Evolutionary conservation across 768 basidiomycete genomes (phyloP), one percentile per base, ranked within the genome.

Genomic region (Mycena maculata): DNA sequence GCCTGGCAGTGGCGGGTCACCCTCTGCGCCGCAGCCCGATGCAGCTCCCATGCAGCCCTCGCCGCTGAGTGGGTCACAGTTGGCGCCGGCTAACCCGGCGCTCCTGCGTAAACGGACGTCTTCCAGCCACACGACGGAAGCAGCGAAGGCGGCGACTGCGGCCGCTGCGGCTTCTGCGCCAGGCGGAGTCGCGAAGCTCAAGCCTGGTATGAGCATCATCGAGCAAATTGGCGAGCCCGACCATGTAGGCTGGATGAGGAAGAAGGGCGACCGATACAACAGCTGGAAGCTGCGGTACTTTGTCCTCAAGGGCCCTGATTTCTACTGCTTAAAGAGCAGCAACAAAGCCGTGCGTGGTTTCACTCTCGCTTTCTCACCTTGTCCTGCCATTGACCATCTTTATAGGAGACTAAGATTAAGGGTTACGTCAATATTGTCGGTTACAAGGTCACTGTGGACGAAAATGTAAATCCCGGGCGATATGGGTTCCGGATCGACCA

Each of bases 401-500:
- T n/a, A 27, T 71, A 96, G 92, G 96, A 98, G 81, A 93, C 91
- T 30, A 92, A 93, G 73, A 93, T 98, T 78, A 99, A 99, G 81
- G 97, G 94, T n/a, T 96, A 96, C 72, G 88, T 99, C 75, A 91
- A 98, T 72, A 89, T 98, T 50, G 79, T 86, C 28, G 97, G 98
- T 0, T 97, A 98, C 83, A 95, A 92, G 74, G 93, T 99, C 59
- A 87, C 96, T 42, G 90, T 94, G 11, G 98, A 99, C 76, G 95
- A 96, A 81, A 94, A 91, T 78, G 83, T 94, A 25, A 90, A 96
- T 73, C 94, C 96, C 25, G 97, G 97, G 16, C 88, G 91, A 73
- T 99, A 97, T 79, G 96, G 95, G 6, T 99, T 99, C 89, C 87
- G 94, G 72, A 92, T 99, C 68, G 88, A 96, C 33, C 96, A 98